Evolutionary conservation across 2,329 filamentous ascomycete genomes (phyloP).

Genomic region (Orbilia blumenaviensis): DNA sequence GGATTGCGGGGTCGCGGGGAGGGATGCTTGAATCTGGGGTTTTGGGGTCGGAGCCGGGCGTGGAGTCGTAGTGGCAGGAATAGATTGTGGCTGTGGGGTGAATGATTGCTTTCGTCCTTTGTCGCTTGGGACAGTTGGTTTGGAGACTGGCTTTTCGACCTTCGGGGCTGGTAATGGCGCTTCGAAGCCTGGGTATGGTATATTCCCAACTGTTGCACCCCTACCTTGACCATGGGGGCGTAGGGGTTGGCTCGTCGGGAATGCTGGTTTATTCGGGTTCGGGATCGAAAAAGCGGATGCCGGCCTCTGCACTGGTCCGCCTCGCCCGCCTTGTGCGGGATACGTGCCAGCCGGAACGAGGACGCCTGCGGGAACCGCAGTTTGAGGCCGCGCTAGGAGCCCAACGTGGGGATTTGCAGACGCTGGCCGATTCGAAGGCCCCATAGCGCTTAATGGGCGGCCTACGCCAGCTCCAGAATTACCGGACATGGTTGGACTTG

Average conservation of each 20-base stretch:
- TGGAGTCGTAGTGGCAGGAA: slow-evolving; percentile 1
- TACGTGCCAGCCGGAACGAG: slow-evolving; percentile 52
- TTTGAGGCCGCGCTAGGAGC: slow-evolving; percentile 41
- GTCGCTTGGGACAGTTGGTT: slow-evolving; percentile 8
- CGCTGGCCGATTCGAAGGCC: slow-evolving; percentile 11
- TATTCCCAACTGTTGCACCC: slow-evolving; percentile 17
- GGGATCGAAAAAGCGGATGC: slow-evolving; percentile 45
- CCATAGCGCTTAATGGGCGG: slow-evolving; percentile 42
- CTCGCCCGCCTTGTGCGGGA: slow-evolving; percentile 25
- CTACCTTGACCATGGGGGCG: slow-evolving; percentile 43
- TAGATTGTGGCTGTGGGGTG: slow-evolving; percentile 32
- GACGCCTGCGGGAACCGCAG: slow-evolving; percentile 38
- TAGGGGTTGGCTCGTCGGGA: slow-evolving; percentile 42
- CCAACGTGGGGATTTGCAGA: slow-evolving; percentile 26
- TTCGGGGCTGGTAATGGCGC: slow-evolving; percentile 31
- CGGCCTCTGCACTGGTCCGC: slow-evolving; percentile 31
- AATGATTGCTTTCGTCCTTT: slow-evolving; percentile 29
- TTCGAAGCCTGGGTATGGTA: slow-evolving; percentile 48
- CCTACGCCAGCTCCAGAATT: slow-evolving; percentile 10
- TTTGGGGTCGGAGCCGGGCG: slow-evolving; percentile 30
- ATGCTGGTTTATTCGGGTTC: slow-evolving; percentile 7
- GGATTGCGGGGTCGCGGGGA: not conserved
- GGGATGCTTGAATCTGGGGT: slow-evolving; percentile 8
- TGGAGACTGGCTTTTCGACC: slow-evolving; percentile 26
- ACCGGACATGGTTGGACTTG: slow-evolving; percentile 20